Percentiles rank a stretch among this genome's conserved stretches.
Evolutionary conservation across 129 eudicot species (phyloP).

Genomic region (Mikania micrantha): DNA sequence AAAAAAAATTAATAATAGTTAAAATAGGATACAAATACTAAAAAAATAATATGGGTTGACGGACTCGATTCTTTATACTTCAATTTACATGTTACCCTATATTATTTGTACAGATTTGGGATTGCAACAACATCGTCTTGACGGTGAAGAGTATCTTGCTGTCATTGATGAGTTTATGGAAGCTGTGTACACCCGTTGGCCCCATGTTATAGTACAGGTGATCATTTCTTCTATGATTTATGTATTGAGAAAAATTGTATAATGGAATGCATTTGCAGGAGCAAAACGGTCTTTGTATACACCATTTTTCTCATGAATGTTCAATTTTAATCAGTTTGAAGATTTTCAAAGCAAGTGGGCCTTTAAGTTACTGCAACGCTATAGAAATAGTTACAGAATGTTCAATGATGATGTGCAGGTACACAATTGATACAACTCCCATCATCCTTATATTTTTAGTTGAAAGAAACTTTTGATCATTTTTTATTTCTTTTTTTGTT

Average conservation of each 20-base stretch:
- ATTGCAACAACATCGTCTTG: slow-evolving; percentile 93
- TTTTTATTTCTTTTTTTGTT: background rate
- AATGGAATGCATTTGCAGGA: background rate
- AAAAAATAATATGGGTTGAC: background rate
- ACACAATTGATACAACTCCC: slow-evolving; percentile 8
- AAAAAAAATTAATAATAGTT: background rate
- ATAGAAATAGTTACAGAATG: slow-evolving; percentile 84
- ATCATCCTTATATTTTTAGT: background rate
- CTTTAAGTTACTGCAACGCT: slow-evolving; percentile 82
- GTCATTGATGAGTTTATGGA: slow-evolving; percentile 97
- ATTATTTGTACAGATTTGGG: slow-evolving; percentile 67
- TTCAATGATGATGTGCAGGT: slow-evolving; percentile 98
- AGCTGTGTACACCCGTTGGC: slow-evolving; percentile 97
- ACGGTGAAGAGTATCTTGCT: slow-evolving; percentile 85
- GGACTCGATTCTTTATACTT: background rate
- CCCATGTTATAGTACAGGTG: slow-evolving; percentile 94
- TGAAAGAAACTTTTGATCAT: background rate
- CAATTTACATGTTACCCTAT: background rate
- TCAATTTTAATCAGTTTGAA: slow-evolving; percentile 59
- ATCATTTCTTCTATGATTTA: background rate
- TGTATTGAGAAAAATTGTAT: background rate
- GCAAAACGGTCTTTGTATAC: background rate
- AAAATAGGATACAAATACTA: background rate
- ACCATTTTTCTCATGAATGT: background rate
- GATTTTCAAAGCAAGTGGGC: slow-evolving; percentile 99